Conservation (phyloP, 257 asterid species). For the Leptodermis oblonga region DNA sequence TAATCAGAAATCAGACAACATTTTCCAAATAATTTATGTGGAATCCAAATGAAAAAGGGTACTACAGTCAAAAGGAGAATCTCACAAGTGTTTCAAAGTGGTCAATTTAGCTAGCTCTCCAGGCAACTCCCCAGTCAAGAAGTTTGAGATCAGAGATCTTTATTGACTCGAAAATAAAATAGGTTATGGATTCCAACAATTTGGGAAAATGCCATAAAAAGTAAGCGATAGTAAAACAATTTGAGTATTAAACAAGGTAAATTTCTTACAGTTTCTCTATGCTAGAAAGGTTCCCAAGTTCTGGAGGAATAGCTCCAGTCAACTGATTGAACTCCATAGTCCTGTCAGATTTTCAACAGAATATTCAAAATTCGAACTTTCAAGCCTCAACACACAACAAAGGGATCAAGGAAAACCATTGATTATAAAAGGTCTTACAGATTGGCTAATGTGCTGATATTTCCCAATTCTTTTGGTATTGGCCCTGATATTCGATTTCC, state of each 20-base stretch:
- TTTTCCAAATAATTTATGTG: not conserved
- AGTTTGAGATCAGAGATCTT: constrained; percentile 51
- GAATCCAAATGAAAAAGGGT: not conserved
- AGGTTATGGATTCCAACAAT: not conserved
- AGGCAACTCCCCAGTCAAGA: constrained; percentile 57
- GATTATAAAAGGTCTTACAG: constrained; percentile 9
- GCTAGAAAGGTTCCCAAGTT: constrained; percentile 46
- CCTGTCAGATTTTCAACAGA: constrained; percentile 18
- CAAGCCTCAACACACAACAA: not conserved
- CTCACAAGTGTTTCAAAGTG: constrained; percentile 55
- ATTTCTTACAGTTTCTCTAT: constrained; percentile 47
- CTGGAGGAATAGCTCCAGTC: constrained; percentile 64
- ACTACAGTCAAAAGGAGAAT: not conserved
- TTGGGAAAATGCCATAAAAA: not conserved
- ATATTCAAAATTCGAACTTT: not conserved
- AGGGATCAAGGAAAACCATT: not conserved
- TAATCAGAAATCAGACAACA: constrained; percentile 63
- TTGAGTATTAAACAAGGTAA: not conserved
- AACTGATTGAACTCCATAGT: constrained; percentile 55
- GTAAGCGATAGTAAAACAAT: not conserved
- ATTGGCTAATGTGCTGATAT: constrained; percentile 47
- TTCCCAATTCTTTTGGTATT: constrained; percentile 48
- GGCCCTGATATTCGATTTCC: constrained; percentile 59
- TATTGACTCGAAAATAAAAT: not conserved
- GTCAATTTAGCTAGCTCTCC: constrained; percentile 39